Evolutionary conservation across 306 rosid genomes (phyloP), one percentile per base, ranked within the genome.

Genomic region (Leucaena leucocephala): DNA sequence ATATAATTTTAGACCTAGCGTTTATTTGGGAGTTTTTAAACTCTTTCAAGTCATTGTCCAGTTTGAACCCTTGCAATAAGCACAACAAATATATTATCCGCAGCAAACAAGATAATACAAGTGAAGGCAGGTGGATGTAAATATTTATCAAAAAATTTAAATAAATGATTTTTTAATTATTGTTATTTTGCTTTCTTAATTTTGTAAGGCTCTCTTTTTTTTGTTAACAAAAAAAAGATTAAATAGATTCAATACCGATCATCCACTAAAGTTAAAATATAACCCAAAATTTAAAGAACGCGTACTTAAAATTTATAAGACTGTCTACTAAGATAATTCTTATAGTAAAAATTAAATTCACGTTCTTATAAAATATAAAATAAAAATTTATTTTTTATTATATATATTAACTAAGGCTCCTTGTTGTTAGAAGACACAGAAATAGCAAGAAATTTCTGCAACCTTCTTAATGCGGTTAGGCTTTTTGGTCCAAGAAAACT

Each of bases 401-500:
- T n/a, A n/a, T n/a, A n/a, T n/a, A n/a, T n/a, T n/a, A n/a, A n/a
- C n/a, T n/a, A n/a, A n/a, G n/a, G n/a, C n/a, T n/a, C n/a, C n/a
- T n/a, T n/a, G n/a, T 1, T 11, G 50, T n/a, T 19, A 5, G 36
- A 2, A 21, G 27, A 27, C 27, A 27, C 0, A 27, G 73, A 12
- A 68, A 22, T 6, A 3, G 19, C 7, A 45, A 22, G 74, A 2
- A 69, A 69, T 45, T 69, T 68, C 74, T 45, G 2, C 57, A 21
- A 69, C 72, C 72, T 9, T 19, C 27, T 2, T 2, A 2, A 19
- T 54, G 33, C 61, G 12, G n/a, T 7, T 21, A 7, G 52, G 73
- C 55, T 68, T 69, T 45, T 45, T 12, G 73, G 73, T 68, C 39
- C 73, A 19, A 22, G 57, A 69, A 69, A 69, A 44, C n/a, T n/a